Evolutionary conservation across 202 grass and related monocot species (phyloP), one percentile per base, ranked within the genome.

Genomic region (Dendrocalamus latiflorus): DNA sequence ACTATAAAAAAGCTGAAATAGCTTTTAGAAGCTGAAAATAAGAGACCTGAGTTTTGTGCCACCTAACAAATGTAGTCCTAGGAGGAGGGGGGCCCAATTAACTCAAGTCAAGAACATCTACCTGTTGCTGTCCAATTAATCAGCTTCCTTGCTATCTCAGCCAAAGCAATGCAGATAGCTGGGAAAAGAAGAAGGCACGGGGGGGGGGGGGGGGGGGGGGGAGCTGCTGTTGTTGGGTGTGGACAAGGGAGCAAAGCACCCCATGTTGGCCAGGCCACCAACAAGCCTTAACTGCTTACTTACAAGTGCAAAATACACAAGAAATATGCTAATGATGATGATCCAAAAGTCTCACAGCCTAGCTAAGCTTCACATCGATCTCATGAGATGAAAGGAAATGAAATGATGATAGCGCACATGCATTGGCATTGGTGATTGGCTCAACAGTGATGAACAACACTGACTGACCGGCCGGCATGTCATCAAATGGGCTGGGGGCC

Each of bases 131-230:
- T 79, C 87, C 54, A 85, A 69, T 85, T 75, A 82, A 81, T 72
- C 72, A 78, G 77, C 84, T 75, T 82, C 70, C 84, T 87, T 89
- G 80, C 76, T 74, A 77, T 77, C 65, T 65, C 87, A 87, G 84
- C 87, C 62, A 78, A 74, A 44, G 84, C 72, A 77, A 11, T 36
- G 17, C 33, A 4, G 33, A n/a, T 18, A 56, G 70, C 66, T 39
- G 34, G 47, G 64, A 44, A 16, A 20, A 56, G 67, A 72, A 47
- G 44, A 61, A 36, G 57, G 65, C 72, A 22, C 28, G 55, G 4
- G 20, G 28, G 28, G 28, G 28, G 26, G 26, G 26, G 26, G 26
- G 26, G 15, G 21, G 53, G 50, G 49, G 16, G 48, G 50, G 20
- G 53, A 20, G 75, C 24, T 15, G 76, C 33, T 72, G 67, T 30